Percentiles rank a stretch among this genome's conserved stretches.
These are phyloP conservation scores for Mortierella hygrophila DNA, from an alignment of 192 early-diverging fungal genomes.

Conservation along the genomic window DNA sequence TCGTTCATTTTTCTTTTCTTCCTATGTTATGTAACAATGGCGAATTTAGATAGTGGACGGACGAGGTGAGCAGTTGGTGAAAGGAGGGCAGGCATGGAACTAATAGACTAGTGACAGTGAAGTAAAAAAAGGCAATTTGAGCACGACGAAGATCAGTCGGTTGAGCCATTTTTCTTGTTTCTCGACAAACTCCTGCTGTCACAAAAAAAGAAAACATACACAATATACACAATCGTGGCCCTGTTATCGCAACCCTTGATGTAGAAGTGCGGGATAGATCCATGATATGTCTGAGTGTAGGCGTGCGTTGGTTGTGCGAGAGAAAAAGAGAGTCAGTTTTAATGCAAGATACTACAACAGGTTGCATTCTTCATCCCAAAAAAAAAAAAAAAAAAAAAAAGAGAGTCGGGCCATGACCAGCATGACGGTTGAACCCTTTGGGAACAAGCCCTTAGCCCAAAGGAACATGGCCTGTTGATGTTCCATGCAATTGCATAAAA, in stretches of 20 bases:
- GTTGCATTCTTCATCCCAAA: background rate
- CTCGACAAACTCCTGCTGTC: background rate
- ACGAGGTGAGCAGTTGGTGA: background rate
- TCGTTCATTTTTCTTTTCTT: background rate
- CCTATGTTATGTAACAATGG: background rate
- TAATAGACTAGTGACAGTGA: constrained; percentile 1
- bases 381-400: background rate
- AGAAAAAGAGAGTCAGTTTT: background rate
- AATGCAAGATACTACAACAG: background rate
- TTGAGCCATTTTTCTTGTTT: background rate
- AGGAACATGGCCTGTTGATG: background rate
- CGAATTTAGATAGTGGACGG: background rate
- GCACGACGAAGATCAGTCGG: constrained; percentile 5
- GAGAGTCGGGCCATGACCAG: background rate
- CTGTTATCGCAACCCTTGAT: background rate
- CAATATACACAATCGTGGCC: background rate
- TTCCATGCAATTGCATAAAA: background rate
- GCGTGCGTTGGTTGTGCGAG: background rate
- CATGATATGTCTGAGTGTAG: background rate
- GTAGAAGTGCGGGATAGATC: background rate
- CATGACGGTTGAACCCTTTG: background rate
- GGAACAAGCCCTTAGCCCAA: background rate
- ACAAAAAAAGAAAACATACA: background rate
- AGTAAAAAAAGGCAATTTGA: background rate
- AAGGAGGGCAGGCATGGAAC: background rate